phyloP scores from a whole-genome alignment of 2,329 filamentous ascomycete species.

The Neonectria ditissima region DNA sequence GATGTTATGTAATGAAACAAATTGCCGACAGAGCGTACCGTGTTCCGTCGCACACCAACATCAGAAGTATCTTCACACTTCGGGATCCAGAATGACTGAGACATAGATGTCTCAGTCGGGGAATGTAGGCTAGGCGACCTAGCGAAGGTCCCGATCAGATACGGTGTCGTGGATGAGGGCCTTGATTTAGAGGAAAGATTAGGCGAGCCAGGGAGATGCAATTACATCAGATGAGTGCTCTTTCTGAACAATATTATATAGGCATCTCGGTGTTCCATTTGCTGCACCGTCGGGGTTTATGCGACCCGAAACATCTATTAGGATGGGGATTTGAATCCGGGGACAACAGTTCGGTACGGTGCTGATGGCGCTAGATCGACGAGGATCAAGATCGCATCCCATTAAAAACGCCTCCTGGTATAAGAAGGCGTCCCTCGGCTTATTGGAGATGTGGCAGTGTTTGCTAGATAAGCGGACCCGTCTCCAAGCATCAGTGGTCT shows the following conservation, averaged over 20 bases:
- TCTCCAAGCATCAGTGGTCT: slow-evolving; percentile 12
- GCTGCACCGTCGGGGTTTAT: too few relatives aligned
- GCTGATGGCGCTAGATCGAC: too few relatives aligned
- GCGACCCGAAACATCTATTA: background rate
- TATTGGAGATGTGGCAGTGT: background rate
- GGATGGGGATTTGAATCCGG: background rate
- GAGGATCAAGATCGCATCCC: background rate
- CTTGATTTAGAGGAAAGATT: background rate
- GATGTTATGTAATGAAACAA: background rate
- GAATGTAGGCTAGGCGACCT: background rate
- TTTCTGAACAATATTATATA: too few relatives aligned
- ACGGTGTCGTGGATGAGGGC: background rate
- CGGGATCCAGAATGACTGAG: background rate
- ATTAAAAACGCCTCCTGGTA: background rate
- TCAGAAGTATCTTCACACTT: background rate
- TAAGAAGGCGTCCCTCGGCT: background rate
- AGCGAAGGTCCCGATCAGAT: background rate
- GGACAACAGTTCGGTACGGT: background rate
- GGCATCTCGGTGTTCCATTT: too few relatives aligned
- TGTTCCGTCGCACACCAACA: background rate
- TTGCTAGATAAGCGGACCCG: background rate
- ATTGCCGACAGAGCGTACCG: background rate
- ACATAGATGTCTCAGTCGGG: background rate
- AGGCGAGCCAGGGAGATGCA: background rate
- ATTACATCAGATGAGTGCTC: background rate